Evolutionary conservation across 2,329 filamentous ascomycete genomes (phyloP).

Genomic region (Xylaria sp.): DNA sequence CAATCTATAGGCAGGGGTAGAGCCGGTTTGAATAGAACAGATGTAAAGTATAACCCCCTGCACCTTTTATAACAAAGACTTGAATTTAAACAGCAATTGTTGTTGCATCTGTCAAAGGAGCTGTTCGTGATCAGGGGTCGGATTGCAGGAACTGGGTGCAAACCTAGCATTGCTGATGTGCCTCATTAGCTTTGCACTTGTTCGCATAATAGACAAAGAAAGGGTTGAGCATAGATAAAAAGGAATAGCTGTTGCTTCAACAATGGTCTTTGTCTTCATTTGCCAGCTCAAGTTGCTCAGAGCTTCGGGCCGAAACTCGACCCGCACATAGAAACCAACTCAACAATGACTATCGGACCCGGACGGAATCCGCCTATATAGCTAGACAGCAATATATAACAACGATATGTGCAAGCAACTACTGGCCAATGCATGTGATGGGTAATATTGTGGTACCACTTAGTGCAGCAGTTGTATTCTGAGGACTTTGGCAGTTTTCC

Average conservation of each 20-base stretch:
- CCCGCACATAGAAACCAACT: background rate
- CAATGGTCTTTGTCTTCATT: background rate
- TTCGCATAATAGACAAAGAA: background rate
- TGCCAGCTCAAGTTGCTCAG: background rate
- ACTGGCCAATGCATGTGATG: background rate
- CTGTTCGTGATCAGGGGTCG: background rate
- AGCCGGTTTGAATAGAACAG: background rate
- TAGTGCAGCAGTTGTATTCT: slow-evolving; percentile 4
- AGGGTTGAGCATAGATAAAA: background rate
- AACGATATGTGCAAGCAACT: background rate
- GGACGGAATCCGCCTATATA: slow-evolving; percentile 1
- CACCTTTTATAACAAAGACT: background rate
- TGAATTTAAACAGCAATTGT: background rate
- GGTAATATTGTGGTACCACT: background rate
- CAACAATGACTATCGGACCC: background rate
- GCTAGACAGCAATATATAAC: slow-evolving; percentile 2
- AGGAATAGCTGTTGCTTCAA: background rate
- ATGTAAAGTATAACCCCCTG: background rate
- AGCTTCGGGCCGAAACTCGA: background rate
- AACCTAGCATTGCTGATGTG: background rate
- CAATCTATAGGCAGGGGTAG: background rate
- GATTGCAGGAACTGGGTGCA: background rate
- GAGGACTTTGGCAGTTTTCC: background rate
- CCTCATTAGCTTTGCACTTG: background rate
- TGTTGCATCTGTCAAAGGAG: background rate